Evolutionary conservation across 441 rosid genomes (phyloP), one percentile per base, ranked within the genome.

Genomic region (Raphanus hybrid): DNA sequence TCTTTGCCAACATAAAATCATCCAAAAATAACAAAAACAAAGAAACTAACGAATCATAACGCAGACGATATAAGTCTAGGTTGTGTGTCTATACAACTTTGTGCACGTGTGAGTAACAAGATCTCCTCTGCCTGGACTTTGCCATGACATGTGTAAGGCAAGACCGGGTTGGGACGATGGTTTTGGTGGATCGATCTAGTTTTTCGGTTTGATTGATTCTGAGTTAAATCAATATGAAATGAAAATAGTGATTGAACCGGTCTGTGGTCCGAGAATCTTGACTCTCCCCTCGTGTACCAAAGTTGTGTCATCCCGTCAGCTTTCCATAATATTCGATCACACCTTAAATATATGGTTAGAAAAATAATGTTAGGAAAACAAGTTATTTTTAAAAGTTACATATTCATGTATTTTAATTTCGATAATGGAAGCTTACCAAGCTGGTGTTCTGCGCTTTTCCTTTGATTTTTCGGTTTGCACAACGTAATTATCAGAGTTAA

Each of bases 111-210:
- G 71, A 89, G 68, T 48, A 86, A 54, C 71, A 92, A 73, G 39
- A 90, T 82, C 82, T 92, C 98, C 79, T 94, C 97, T 0, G 98
- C 99, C 67, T 86, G 98, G 34, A 95, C 85, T 80, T 86, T 91
- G 69, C 91, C 90, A 60, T 76, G 77, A 48, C 87, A 79, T 5
- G 90, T 54, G 1, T 91, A 79, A 8, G 89, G 79, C 80, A 81
- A 77, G 8, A 80, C 75, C 59, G 87, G 34, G 70, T 75, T 85
- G 0, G 84, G 66, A 26, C 88, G 82, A 63, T 78, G 73, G 72
- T 85, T 76, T 78, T 64, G 20, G 83, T 77, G 71, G 37, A 81
- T n/a, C 27, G n/a, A 78, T 59, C 75, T 82, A 1, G 81, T 67
- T 54, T 15, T 20, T 64, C 45, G n/a, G 74, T 69, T 64, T 10